phyloP scores from a whole-genome alignment of 2,329 filamentous ascomycete species.

The Dactylellina cionopaga region DNA sequence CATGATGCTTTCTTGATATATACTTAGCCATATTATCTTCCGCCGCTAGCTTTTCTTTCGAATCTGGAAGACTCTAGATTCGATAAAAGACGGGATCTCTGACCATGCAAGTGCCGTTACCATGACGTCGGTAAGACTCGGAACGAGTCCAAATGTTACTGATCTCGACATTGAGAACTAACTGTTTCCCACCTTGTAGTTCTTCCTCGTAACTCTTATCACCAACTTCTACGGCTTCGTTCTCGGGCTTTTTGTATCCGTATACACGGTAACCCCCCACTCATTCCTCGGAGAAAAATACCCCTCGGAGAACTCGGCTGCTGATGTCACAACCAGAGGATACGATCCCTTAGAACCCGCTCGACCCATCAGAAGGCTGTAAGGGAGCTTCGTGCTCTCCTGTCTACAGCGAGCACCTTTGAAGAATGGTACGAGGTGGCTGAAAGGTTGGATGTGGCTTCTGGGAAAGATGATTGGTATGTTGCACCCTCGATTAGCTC shows the following conservation, averaged over 20 bases:
- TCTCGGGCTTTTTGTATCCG: constrained; percentile 16
- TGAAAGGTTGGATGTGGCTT: constrained; percentile 79
- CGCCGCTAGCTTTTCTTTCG: not conserved
- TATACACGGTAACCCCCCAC: constrained; percentile 13
- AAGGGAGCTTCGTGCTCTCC: constrained; percentile 50
- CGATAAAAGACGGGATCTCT: not conserved
- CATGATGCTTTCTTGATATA: not conserved
- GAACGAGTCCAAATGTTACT: too few species aligned
- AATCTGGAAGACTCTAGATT: not conserved
- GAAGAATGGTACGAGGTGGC: constrained; percentile 91
- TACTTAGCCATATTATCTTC: not conserved
- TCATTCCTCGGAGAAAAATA: not conserved
- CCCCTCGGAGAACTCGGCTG: not conserved
- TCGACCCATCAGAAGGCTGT: constrained; percentile 25
- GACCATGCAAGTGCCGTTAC: constrained; percentile 27
- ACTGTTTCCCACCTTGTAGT: not conserved
- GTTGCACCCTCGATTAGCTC: not conserved
- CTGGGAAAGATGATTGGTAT: constrained; percentile 84
- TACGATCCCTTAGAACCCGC: constrained; percentile 7
- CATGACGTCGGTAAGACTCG: constrained; percentile 36
- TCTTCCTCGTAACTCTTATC: constrained; percentile 11
- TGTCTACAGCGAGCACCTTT: constrained; percentile 75
- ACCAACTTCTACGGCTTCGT: constrained; percentile 29
- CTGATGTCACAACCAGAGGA: constrained; percentile 23
- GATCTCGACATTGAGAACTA: not conserved